A percentile compares a stretch with the other conserved stretches of the same genome.
Conservation (phyloP, 345 rosid genomes). For the Cardiospermum halicacabum region DNA sequence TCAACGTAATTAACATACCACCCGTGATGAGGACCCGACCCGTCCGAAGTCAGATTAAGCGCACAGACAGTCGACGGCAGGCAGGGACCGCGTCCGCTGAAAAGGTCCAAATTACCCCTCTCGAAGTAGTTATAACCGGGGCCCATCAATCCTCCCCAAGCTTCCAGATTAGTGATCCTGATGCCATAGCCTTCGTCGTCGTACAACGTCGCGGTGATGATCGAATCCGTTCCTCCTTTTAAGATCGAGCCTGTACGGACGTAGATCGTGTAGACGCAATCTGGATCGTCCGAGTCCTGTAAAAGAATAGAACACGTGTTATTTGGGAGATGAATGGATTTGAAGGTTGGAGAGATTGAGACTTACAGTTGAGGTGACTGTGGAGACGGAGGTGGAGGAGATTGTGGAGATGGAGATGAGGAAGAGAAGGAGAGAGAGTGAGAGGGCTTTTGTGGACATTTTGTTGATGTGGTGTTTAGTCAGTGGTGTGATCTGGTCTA, state of each 20-base stretch:
- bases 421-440: constrained; percentile 13
- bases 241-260: constrained; percentile 71
- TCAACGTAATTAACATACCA: constrained; percentile 93
- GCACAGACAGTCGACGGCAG: constrained; percentile 53
- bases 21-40: constrained; percentile 65
- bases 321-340: background rate
- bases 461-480: background rate
- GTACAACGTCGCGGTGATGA: constrained; percentile 47
- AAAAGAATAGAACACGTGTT: too few relatives aligned
- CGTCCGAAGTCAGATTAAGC: constrained; percentile 72
- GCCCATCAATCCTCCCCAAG: constrained; percentile 92
- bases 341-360: background rate
- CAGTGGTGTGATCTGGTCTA: background rate
- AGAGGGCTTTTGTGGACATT: constrained; percentile 9
- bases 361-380: constrained; percentile 23
- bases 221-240: constrained; percentile 81
- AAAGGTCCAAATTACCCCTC: constrained; percentile 85
- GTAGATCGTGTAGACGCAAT: constrained; percentile 72
- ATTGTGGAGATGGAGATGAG: constrained; percentile 23
- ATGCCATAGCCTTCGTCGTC: constrained; percentile 39
- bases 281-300: constrained; percentile 38
- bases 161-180: constrained; percentile 42
- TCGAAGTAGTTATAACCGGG: constrained; percentile 70
- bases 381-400: constrained; percentile 21
- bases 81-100: constrained; percentile 71